These are phyloP conservation scores for Hypoxylon lienhwacheense DNA, from an alignment of 495 filamentous ascomycete genomes.

Conservation along the genomic window DNA sequence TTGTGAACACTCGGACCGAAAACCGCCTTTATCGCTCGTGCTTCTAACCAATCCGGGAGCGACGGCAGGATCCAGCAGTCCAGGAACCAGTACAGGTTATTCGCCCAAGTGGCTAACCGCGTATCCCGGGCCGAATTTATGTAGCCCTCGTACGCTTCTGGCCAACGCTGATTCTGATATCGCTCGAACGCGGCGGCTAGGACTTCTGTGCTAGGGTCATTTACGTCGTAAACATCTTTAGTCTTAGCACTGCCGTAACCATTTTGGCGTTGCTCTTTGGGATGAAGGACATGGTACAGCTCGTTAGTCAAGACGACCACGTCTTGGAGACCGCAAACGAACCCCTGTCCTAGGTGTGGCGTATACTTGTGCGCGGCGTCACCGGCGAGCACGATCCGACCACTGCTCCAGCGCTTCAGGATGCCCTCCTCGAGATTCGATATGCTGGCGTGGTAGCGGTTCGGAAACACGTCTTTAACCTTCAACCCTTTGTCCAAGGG, in stretches of 20 bases:
- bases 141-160: background rate
- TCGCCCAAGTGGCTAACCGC: constrained; percentile 6
- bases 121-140: background rate
- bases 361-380: constrained; percentile 51
- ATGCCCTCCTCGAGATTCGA: constrained; percentile 45
- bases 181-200: constrained; percentile 18
- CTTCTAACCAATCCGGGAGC: constrained; percentile 1
- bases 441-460: constrained; percentile 23
- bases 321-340: constrained; percentile 43
- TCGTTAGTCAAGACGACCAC: constrained; percentile 42
- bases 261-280: background rate
- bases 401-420: constrained; percentile 41
- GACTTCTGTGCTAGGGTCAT: background rate
- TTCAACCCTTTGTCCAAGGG: constrained; percentile 23
- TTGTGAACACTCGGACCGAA: background rate
- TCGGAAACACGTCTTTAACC: constrained; percentile 39
- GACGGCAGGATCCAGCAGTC: constrained; percentile 11
- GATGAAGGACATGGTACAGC: constrained; percentile 13
- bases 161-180: constrained; percentile 10
- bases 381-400: constrained; percentile 44
- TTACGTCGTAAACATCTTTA: background rate
- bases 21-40: background rate
- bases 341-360: constrained; percentile 40
- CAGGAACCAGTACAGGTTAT: constrained; percentile 2
- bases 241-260: background rate